Evolutionary conservation across 441 rosid species (phyloP).

Genomic region (Gossypium davidsonii): DNA sequence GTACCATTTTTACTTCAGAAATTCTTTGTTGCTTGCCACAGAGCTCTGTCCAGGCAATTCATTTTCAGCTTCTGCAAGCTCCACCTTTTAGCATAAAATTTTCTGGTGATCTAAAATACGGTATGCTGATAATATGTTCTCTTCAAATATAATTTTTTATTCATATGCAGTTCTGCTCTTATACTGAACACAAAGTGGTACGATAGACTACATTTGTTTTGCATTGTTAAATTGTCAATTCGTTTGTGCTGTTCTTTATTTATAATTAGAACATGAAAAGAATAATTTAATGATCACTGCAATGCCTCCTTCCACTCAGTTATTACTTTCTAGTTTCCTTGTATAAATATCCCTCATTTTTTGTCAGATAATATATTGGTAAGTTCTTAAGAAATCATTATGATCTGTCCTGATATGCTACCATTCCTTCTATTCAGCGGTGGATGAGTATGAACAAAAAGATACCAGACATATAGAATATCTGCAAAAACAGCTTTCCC

Average conservation of each 20-base stretch:
- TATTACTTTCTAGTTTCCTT: constrained; percentile 5
- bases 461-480: constrained; percentile 36
- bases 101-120: constrained; percentile 85
- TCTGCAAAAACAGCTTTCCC: constrained; percentile 49
- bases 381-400: background rate
- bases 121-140: constrained; percentile 28
- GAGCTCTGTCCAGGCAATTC: constrained; percentile 78
- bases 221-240: background rate
- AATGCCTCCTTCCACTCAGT: background rate
- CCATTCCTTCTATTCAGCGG: constrained; percentile 32
- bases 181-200: constrained; percentile 13
- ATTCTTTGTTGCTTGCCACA: constrained; percentile 28
- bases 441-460: constrained; percentile 39
- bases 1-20: background rate
- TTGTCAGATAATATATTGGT: constrained; percentile 1
- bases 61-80: constrained; percentile 77
- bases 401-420: constrained; percentile 9
- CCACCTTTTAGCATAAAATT: constrained; percentile 61
- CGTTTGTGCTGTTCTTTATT: background rate
- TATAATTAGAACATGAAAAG: background rate
- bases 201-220: background rate
- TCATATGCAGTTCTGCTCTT: background rate
- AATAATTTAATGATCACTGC: background rate
- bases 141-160: constrained; percentile 1
- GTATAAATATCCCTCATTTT: background rate